These are phyloP conservation scores for Theobroma cacao DNA, from an alignment of 345 rosid genomes.

Conservation along the genomic window DNA sequence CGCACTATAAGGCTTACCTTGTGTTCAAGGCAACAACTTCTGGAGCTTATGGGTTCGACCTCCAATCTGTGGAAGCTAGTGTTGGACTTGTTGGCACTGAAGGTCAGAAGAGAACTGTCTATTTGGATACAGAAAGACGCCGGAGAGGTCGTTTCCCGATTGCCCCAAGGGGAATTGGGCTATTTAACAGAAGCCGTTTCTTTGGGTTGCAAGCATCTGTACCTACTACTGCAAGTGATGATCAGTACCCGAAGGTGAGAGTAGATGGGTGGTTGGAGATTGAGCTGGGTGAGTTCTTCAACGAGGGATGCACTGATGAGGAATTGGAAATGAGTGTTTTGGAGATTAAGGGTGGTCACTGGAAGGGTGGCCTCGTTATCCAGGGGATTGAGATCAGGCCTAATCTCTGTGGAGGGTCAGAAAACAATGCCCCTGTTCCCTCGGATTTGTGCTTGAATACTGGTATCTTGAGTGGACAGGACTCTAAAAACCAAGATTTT, in stretches of 20 bases:
- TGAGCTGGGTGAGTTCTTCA: slow-evolving; percentile 50
- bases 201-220: not conserved
- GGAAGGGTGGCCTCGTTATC: slow-evolving; percentile 52
- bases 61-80: slow-evolving; percentile 27
- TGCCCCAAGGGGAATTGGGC: slow-evolving; percentile 8
- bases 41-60: slow-evolving; percentile 33
- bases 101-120: slow-evolving; percentile 4
- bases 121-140: slow-evolving; percentile 16
- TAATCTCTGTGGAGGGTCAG: not conserved
- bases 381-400: slow-evolving; percentile 67
- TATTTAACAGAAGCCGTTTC: not conserved
- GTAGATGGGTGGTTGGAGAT: slow-evolving; percentile 61
- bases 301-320: slow-evolving; percentile 23
- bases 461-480: too few species aligned
- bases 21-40: slow-evolving; percentile 27
- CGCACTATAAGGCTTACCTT: slow-evolving; percentile 44
- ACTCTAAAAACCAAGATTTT: too few species aligned
- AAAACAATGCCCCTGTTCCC: too few species aligned
- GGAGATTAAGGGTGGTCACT: slow-evolving; percentile 38
- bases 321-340: slow-evolving; percentile 47
- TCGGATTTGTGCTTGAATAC: too few species aligned
- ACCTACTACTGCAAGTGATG: not conserved
- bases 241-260: slow-evolving; percentile 23
- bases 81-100: slow-evolving; percentile 33
- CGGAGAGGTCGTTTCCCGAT: not conserved